Evolutionary conservation across 148 eudicot species (phyloP).

Genomic region (Heliosperma pusillum): DNA sequence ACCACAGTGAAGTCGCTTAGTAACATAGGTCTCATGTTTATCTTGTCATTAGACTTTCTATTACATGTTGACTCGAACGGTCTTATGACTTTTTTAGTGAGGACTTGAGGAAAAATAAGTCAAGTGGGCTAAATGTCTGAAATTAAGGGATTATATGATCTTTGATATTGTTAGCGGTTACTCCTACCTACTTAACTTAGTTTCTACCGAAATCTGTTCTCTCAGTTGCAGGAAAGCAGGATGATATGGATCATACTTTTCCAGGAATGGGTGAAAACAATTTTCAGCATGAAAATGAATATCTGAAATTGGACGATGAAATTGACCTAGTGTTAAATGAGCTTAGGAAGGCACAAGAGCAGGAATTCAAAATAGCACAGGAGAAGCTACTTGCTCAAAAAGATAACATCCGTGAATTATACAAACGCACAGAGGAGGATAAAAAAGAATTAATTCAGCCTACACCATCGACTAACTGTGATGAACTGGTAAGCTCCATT

Average conservation of each 20-base stretch:
- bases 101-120: background rate
- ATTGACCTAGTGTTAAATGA: slow-evolving; percentile 47
- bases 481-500: slow-evolving; percentile 36
- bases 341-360: slow-evolving; percentile 59
- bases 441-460: slow-evolving; percentile 34
- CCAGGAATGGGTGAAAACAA: slow-evolving; percentile 1
- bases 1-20: no score
- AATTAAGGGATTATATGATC: background rate
- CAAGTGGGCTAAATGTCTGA: background rate
- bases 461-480: slow-evolving; percentile 31
- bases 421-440: slow-evolving; percentile 43
- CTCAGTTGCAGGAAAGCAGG: slow-evolving; percentile 10
- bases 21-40: no score
- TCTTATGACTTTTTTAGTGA: no score
- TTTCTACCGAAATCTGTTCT: background rate
- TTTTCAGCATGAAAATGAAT: slow-evolving; percentile 29
- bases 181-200: background rate
- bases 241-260: background rate
- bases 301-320: slow-evolving; percentile 48
- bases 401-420: slow-evolving; percentile 43
- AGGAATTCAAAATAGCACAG: slow-evolving; percentile 55
- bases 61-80: no score
- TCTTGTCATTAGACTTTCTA: no score
- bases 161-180: background rate
- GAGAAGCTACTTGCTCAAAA: slow-evolving; percentile 59